Conservation (phyloP, 2,329 filamentous ascomycete genomes). For the Dendryphion nanum region DNA sequence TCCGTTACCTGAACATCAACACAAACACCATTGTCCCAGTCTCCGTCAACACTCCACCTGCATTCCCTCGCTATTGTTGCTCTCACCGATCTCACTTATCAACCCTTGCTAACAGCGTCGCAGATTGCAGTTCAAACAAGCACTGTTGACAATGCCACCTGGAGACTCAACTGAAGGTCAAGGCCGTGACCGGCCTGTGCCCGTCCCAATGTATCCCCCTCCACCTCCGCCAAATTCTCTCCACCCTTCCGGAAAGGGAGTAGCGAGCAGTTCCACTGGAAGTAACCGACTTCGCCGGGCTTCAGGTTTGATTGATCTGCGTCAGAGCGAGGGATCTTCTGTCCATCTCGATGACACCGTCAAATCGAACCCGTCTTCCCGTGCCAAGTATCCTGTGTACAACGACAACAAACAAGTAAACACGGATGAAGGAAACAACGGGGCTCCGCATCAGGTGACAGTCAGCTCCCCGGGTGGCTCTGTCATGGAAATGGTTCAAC, state of each 20-base stretch:
- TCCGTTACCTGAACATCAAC: neutral
- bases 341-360: neutral
- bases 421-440: neutral
- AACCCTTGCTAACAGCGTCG: too few relatives aligned
- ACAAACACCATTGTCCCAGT: too few relatives aligned
- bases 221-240: neutral
- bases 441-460: too few relatives aligned
- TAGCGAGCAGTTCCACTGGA: too few relatives aligned
- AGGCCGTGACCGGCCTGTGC: neutral
- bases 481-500: neutral
- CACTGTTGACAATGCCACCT: neutral
- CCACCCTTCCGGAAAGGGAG: neutral
- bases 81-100: too few relatives aligned
- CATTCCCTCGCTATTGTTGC: neutral
- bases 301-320: neutral
- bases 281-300: neutral
- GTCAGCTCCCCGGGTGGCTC: neutral
- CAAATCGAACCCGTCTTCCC: neutral
- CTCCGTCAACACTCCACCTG: neutral
- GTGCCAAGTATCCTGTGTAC: neutral
- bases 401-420: neutral
- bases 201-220: neutral
- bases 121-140: too few relatives aligned
- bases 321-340: too few relatives aligned
- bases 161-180: neutral